These are phyloP conservation scores for Yamadazyma tumulicola DNA, from an alignment of 805 yeast species.

Conservation along the genomic window DNA sequence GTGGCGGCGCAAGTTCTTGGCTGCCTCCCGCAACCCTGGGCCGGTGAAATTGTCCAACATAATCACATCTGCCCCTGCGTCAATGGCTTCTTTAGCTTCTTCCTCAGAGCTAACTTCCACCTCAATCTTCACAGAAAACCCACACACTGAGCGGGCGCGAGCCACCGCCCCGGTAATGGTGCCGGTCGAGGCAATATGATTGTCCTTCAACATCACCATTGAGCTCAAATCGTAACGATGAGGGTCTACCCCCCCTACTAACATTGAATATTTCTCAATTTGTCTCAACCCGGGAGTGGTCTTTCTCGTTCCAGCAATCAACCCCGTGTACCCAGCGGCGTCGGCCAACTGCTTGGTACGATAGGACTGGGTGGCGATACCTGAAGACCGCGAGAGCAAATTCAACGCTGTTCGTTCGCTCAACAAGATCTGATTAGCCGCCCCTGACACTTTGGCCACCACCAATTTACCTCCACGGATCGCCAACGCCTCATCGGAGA, in stretches of 20 bases:
- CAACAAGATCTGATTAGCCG: conserved; percentile 71
- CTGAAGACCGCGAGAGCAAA: conserved; percentile 76
- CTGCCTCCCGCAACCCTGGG: conserved; percentile 59
- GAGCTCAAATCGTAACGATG: conserved; percentile 88
- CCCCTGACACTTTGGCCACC: conserved; percentile 77
- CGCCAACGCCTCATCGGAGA: conserved; percentile 39
- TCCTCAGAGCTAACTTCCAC: conserved; percentile 84
- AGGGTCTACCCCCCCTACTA: conserved; percentile 91
- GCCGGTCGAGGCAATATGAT: conserved; percentile 90
- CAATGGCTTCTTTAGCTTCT: conserved; percentile 90
- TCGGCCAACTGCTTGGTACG: conserved; percentile 59
- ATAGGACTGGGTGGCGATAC: conserved; percentile 76
- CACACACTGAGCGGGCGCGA: conserved; percentile 76
- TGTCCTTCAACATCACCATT: conserved; percentile 96
- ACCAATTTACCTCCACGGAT: conserved; percentile 52
- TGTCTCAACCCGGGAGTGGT: conserved; percentile 95
- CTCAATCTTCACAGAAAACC: conserved; percentile 86
- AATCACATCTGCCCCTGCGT: conserved; percentile 92
- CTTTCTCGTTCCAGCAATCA: conserved; percentile 93
- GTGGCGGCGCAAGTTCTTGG: conserved; percentile 53
- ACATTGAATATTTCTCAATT: conserved; percentile 89
- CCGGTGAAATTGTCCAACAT: conserved; percentile 90
- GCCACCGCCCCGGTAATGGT: conserved; percentile 82
- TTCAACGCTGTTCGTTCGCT: conserved; percentile 88
- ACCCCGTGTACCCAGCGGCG: conserved; percentile 67